Evolutionary conservation across 2,329 filamentous ascomycete genomes (phyloP).

Genomic region (Aspergillus flavus): DNA sequence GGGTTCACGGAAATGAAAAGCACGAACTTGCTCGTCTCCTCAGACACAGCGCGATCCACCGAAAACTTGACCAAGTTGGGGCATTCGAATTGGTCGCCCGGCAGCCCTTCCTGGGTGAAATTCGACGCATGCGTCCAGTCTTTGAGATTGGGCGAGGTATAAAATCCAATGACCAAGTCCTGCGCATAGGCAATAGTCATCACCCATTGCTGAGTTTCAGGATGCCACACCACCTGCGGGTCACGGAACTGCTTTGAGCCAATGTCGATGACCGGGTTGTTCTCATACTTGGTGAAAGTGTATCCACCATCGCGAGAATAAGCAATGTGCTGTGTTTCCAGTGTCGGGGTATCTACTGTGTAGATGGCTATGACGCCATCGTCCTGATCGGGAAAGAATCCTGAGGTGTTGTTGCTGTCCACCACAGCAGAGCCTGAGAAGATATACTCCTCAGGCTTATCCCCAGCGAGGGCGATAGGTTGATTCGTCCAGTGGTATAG

Average conservation of each 20-base stretch:
- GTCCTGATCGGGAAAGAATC: slow-evolving; percentile 64
- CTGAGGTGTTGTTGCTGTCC: slow-evolving; percentile 65
- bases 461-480: slow-evolving; percentile 60
- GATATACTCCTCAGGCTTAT: slow-evolving; percentile 45
- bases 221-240: slow-evolving; percentile 65
- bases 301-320: slow-evolving; percentile 65
- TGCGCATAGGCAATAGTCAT: slow-evolving; percentile 58
- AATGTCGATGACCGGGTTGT: slow-evolving; percentile 63
- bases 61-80: slow-evolving; percentile 64
- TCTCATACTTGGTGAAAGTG: slow-evolving; percentile 61
- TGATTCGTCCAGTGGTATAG: slow-evolving; percentile 68
- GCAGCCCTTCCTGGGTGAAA: slow-evolving; percentile 56
- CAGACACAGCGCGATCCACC: slow-evolving; percentile 32
- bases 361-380: slow-evolving; percentile 66
- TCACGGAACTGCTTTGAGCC: slow-evolving; percentile 64
- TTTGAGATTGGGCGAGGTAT: slow-evolving; percentile 61
- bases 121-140: slow-evolving; percentile 62
- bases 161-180: slow-evolving; percentile 63
- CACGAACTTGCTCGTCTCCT: slow-evolving; percentile 24
- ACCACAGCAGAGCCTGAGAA: slow-evolving; percentile 61
- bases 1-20: slow-evolving; percentile 36
- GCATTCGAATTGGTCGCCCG: slow-evolving; percentile 64
- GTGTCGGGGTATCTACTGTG: slow-evolving; percentile 40
- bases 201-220: slow-evolving; percentile 56
- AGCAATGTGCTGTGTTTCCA: slow-evolving; percentile 61